Conservation (phyloP, 2,329 filamentous ascomycete genomes). For the Arthrocladium fulminans region DNA sequence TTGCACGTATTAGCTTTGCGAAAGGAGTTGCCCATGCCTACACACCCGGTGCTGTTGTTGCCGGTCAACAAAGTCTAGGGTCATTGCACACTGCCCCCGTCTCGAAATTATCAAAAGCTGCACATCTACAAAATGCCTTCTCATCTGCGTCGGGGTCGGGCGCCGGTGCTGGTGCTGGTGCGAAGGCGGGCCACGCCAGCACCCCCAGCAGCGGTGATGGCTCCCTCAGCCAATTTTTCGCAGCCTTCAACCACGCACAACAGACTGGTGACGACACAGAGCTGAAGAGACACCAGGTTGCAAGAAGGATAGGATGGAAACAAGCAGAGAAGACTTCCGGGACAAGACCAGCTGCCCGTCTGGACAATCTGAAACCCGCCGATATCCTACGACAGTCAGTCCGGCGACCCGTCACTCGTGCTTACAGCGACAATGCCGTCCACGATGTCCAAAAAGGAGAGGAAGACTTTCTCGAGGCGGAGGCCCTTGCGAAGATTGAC, state of each 20-base stretch:
- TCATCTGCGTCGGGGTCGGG: constrained; percentile 47
- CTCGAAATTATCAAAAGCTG: constrained; percentile 43
- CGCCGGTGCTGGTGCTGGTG: constrained; percentile 42
- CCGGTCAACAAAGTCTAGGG: constrained; percentile 71
- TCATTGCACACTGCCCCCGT: constrained; percentile 43
- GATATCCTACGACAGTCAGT: constrained; percentile 18
- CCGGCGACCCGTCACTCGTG: constrained; percentile 33
- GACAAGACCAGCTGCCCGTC: constrained; percentile 22
- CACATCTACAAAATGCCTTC: constrained; percentile 71
- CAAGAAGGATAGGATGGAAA: constrained; percentile 84
- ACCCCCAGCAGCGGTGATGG: constrained; percentile 44
- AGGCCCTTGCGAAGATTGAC: constrained; percentile 66
- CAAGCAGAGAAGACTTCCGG: constrained; percentile 31
- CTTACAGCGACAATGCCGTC: constrained; percentile 47
- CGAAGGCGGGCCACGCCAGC: constrained; percentile 50
- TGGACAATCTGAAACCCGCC: constrained; percentile 18
- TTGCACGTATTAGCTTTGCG: constrained; percentile 94
- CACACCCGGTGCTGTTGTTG: constrained; percentile 84
- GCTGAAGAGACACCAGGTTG: constrained; percentile 87
- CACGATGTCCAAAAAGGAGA: constrained; percentile 53
- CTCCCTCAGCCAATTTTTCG: constrained; percentile 81
- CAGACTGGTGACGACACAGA: constrained; percentile 62
- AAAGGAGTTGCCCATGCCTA: constrained; percentile 98
- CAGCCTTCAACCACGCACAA: constrained; percentile 75
- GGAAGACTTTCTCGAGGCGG: constrained; percentile 38